phyloP scores from a whole-genome alignment of 2,329 filamentous ascomycete genomes.

The Fusarium tupiense region DNA sequence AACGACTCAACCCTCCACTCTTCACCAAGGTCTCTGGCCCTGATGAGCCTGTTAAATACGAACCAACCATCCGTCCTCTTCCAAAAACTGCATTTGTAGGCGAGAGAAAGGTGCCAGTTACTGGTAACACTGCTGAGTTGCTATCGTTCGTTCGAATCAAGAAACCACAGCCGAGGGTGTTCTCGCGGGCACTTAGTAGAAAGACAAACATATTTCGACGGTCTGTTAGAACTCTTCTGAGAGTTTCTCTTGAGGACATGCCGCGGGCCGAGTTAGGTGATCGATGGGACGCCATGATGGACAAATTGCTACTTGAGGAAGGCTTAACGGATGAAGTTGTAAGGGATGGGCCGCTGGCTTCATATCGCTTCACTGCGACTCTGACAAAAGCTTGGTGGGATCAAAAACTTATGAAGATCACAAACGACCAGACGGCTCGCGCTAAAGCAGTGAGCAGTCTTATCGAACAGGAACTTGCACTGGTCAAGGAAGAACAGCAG shows the following conservation, averaged over 20 bases:
- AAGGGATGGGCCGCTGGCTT: conserved; percentile 19
- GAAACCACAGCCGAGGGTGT: conserved; percentile 70
- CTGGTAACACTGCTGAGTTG: conserved; percentile 62
- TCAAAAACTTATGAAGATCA: conserved; percentile 45
- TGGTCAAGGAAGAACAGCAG: conserved; percentile 40
- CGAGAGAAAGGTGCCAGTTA: conserved; percentile 61
- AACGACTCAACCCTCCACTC: conserved; percentile 38
- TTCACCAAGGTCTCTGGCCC: conserved; percentile 48
- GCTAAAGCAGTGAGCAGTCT: conserved; percentile 54
- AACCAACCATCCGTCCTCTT: conserved; percentile 56
- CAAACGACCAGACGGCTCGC: conserved; percentile 54
- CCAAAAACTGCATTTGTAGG: conserved; percentile 57
- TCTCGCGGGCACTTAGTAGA: conserved; percentile 67
- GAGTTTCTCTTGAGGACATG: conserved; percentile 52
- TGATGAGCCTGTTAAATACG: conserved; percentile 58
- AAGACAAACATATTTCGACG: conserved; percentile 58
- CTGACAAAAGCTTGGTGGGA: conserved; percentile 47
- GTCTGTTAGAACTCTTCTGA: conserved; percentile 50
- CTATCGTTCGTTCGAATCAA: conserved; percentile 73
- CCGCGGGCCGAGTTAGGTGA: conserved; percentile 54
- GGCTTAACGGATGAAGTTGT: not conserved
- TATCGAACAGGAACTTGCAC: conserved; percentile 50
- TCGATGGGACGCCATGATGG: conserved; percentile 57
- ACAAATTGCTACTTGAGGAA: conserved; percentile 37
- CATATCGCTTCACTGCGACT: conserved; percentile 47